These are phyloP conservation scores for Tilletia indica DNA, from an alignment of 1,284 basidiomycete species.

Conservation along the genomic window DNA sequence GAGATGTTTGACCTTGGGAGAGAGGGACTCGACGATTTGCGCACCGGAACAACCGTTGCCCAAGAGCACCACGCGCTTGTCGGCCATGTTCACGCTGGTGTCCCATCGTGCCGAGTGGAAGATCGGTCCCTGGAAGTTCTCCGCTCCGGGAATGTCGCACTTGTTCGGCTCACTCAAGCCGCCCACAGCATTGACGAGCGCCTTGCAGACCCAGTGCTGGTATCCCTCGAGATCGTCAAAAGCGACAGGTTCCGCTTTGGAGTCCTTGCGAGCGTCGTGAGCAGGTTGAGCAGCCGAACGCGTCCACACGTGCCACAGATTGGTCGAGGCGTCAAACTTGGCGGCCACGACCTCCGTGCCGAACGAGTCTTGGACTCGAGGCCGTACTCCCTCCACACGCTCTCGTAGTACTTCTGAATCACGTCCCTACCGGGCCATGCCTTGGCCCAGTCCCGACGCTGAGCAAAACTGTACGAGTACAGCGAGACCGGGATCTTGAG, in stretches of 20 bases:
- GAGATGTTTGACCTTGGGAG: slow-evolving; percentile 17
- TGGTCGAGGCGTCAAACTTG: slow-evolving; percentile 41
- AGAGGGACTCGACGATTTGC: slow-evolving; percentile 30
- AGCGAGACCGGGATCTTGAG: slow-evolving; percentile 44
- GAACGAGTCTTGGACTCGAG: slow-evolving; percentile 42
- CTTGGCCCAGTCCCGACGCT: slow-evolving; percentile 17
- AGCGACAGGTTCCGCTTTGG: not conserved
- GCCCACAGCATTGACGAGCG: slow-evolving; percentile 48
- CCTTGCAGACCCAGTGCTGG: slow-evolving; percentile 48
- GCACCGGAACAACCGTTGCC: slow-evolving; percentile 52
- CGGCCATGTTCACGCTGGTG: slow-evolving; percentile 45
- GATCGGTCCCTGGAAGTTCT: slow-evolving; percentile 40
- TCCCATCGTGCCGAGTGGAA: slow-evolving; percentile 57
- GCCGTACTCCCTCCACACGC: slow-evolving; percentile 41
- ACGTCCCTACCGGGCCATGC: slow-evolving; percentile 27
- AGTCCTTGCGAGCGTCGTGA: not conserved
- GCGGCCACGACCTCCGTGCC: slow-evolving; percentile 41
- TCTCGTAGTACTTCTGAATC: slow-evolving; percentile 42
- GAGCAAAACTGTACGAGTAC: slow-evolving; percentile 38
- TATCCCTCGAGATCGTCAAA: slow-evolving; percentile 12
- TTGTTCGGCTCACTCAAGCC: slow-evolving; percentile 49
- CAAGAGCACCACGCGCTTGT: slow-evolving; percentile 55
- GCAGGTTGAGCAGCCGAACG: slow-evolving; percentile 22
- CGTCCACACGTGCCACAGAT: slow-evolving; percentile 30
- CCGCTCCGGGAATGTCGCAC: slow-evolving; percentile 45